Conservation (phyloP, 1,284 basidiomycete species). For the Ustilago bromivora region DNA sequence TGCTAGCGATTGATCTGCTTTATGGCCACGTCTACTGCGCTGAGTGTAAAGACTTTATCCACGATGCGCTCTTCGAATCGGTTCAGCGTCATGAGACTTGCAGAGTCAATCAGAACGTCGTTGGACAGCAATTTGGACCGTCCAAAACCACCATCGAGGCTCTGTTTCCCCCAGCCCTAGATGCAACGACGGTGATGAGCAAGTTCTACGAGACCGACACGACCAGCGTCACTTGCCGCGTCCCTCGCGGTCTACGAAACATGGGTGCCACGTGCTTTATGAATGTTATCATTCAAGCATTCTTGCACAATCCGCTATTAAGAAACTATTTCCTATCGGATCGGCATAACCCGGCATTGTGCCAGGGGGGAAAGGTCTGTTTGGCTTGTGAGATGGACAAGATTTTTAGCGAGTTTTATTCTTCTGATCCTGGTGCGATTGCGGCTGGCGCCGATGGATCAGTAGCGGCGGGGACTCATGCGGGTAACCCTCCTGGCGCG, state of each 20-base stretch:
- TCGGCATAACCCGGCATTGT: conserved; percentile 78
- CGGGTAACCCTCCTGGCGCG: conserved; percentile 59
- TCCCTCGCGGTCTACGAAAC: conserved; percentile 87
- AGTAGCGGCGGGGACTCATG: conserved; percentile 73
- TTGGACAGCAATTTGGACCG: conserved; percentile 35
- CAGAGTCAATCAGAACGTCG: conserved; percentile 23
- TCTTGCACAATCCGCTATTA: conserved; percentile 90
- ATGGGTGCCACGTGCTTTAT: conserved; percentile 95
- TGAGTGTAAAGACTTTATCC: conserved; percentile 62
- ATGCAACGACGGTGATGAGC: conserved; percentile 11
- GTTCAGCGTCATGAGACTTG: conserved; percentile 39
- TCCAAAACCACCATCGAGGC: conserved; percentile 20
- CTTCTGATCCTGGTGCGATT: conserved; percentile 63
- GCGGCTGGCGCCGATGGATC: background rate
- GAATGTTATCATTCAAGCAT: conserved; percentile 90
- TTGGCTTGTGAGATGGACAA: conserved; percentile 95
- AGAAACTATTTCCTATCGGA: conserved; percentile 91
- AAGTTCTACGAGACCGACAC: conserved; percentile 36
- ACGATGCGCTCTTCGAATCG: conserved; percentile 60
- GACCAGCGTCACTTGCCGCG: conserved; percentile 70
- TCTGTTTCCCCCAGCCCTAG: conserved; percentile 18
- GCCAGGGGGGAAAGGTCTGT: conserved; percentile 78
- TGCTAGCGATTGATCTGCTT: conserved; percentile 61
- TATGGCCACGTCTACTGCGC: conserved; percentile 65
- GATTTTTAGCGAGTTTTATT: conserved; percentile 79